These are phyloP conservation scores for Neospora caninum DNA, from an alignment of 169 alveolate species.

Conservation along the genomic window DNA sequence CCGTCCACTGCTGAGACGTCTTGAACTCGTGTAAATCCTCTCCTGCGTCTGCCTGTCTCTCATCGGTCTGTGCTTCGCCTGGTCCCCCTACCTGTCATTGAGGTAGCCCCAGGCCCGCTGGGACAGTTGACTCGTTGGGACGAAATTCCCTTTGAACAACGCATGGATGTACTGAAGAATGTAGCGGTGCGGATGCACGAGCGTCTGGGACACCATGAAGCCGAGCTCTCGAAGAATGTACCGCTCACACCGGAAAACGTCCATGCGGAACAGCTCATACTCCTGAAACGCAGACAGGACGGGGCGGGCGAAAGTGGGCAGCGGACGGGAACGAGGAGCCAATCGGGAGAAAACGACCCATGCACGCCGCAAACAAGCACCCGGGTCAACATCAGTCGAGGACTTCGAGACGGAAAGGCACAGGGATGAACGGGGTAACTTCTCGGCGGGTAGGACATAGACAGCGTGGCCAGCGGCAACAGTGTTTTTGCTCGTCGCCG, in stretches of 20 bases:
- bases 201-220: constrained; percentile 79
- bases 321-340: background rate
- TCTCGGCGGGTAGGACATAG: too few relatives aligned
- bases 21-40: background rate
- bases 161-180: constrained; percentile 86
- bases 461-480: too few relatives aligned
- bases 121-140: constrained; percentile 79
- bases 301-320: background rate
- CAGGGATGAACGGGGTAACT: too few relatives aligned
- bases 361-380: background rate
- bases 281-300: constrained; percentile 42
- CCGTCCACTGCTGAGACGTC: too few relatives aligned
- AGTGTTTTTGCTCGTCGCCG: too few relatives aligned
- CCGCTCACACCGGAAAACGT: constrained; percentile 85
- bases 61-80: background rate
- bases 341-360: background rate
- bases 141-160: constrained; percentile 82
- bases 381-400: too few relatives aligned
- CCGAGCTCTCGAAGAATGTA: constrained; percentile 88
- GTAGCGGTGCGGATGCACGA: constrained; percentile 84
- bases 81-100: constrained; percentile 83
- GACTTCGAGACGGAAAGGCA: too few relatives aligned
- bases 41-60: background rate
- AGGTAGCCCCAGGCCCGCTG: constrained; percentile 92
- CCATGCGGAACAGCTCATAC: constrained; percentile 72